phyloP scores from a whole-genome alignment of 192 early-diverging fungal genomes.

The Phycomyces blakesleeanus region DNA sequence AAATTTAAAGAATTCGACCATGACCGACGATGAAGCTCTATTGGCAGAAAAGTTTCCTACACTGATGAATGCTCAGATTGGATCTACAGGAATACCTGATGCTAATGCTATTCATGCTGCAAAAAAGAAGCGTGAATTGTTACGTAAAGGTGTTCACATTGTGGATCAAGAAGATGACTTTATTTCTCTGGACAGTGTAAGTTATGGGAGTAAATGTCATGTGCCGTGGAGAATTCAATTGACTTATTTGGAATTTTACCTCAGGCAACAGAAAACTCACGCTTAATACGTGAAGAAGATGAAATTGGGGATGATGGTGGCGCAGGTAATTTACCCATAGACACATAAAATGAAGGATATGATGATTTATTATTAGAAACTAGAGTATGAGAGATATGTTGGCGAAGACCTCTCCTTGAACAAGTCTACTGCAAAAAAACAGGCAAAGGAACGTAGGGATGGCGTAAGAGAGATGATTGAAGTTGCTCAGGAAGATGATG shows the following conservation, averaged over 20 bases:
- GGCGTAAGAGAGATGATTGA: constrained; percentile 49
- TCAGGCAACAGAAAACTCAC: constrained; percentile 15
- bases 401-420: constrained; percentile 47
- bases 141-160: constrained; percentile 35
- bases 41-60: constrained; percentile 45
- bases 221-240: not conserved
- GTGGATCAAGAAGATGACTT: constrained; percentile 29
- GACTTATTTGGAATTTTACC: not conserved
- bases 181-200: constrained; percentile 27
- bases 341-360: not conserved
- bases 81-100: constrained; percentile 39
- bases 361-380: not conserved
- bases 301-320: constrained; percentile 55
- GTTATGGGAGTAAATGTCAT: not conserved
- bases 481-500: constrained; percentile 47
- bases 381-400: constrained; percentile 49
- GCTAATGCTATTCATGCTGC: constrained; percentile 48
- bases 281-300: constrained; percentile 56
- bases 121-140: constrained; percentile 50
- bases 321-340: constrained; percentile 15
- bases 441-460: constrained; percentile 34
- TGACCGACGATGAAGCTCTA: constrained; percentile 24
- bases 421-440: constrained; percentile 38
- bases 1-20: not conserved
- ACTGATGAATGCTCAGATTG: constrained; percentile 28